phyloP scores from a whole-genome alignment of 2,329 filamentous ascomycete genomes.

The Chrysosporium keratinophilum region DNA sequence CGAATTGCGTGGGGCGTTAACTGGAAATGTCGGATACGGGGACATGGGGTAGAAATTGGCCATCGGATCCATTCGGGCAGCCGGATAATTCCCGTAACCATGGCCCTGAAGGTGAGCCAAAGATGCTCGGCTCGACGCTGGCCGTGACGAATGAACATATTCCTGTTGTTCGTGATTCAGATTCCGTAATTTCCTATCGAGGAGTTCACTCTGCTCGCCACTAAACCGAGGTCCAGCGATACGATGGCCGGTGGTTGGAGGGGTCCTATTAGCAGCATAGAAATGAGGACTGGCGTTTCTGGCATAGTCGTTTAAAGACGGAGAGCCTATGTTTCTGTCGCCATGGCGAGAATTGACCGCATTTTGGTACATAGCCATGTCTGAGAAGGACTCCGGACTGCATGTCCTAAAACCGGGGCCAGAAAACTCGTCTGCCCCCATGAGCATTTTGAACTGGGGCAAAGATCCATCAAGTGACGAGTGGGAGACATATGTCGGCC shows the following conservation, averaged over 20 bases:
- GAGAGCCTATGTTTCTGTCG: slow-evolving; percentile 37
- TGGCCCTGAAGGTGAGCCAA: slow-evolving; percentile 24
- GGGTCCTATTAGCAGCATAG: slow-evolving; percentile 39
- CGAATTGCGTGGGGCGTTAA: slow-evolving; percentile 33
- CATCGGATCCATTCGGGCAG: slow-evolving; percentile 27
- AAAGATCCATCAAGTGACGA: slow-evolving; percentile 39
- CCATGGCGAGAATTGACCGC: slow-evolving; percentile 34
- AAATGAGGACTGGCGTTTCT: slow-evolving; percentile 37
- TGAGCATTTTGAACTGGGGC: slow-evolving; percentile 36
- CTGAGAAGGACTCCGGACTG: slow-evolving; percentile 22
- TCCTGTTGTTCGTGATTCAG: slow-evolving; percentile 37
- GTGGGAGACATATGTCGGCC: slow-evolving; percentile 25
- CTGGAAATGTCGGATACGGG: slow-evolving; percentile 23
- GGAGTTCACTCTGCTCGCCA: slow-evolving; percentile 31
- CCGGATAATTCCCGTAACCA: slow-evolving; percentile 27
- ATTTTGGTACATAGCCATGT: slow-evolving; percentile 29
- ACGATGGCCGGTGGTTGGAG: slow-evolving; percentile 19
- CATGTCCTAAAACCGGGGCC: slow-evolving; percentile 22
- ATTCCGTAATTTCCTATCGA: slow-evolving; percentile 42
- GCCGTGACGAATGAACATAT: slow-evolving; percentile 21
- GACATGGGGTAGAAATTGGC: slow-evolving; percentile 31
- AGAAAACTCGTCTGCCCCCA: slow-evolving; percentile 21
- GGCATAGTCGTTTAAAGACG: slow-evolving; percentile 37
- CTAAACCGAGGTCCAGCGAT: neutral
- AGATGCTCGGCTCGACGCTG: slow-evolving; percentile 19